phyloP scores from a whole-genome alignment of 257 asterid species.

The Fraxinus excelsior region DNA sequence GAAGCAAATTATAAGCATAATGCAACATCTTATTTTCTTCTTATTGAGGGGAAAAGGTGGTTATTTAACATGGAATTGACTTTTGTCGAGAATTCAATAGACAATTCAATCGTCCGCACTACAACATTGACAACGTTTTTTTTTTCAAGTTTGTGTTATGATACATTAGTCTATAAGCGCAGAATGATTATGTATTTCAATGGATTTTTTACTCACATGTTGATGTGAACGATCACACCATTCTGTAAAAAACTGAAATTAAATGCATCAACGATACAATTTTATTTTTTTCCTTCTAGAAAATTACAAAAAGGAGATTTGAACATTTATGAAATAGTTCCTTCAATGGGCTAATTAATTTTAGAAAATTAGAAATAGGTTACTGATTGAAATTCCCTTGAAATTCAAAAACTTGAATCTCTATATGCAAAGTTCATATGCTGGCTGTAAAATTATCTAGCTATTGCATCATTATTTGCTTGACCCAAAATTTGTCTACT shows the following conservation, averaged over 20 bases:
- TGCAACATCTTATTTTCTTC: background rate
- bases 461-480: background rate
- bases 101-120: background rate
- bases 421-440: background rate
- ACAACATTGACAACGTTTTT: background rate
- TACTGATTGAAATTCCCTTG: background rate
- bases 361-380: background rate
- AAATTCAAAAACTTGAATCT: background rate
- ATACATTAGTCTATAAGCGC: background rate
- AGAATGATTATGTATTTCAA: background rate
- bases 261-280: background rate
- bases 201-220: background rate
- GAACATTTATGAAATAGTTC: background rate
- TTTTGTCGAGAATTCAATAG: background rate
- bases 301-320: background rate
- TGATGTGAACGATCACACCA: background rate
- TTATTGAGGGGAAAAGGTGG: background rate
- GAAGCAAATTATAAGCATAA: background rate
- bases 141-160: background rate
- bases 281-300: background rate
- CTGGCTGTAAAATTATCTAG: background rate
- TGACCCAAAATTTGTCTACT: constrained; percentile 5
- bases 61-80: background rate
- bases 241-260: background rate
- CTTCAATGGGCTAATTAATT: background rate